These are phyloP conservation scores for Solanum sejunctum DNA, from an alignment of 257 asterid species.

Conservation along the genomic window DNA sequence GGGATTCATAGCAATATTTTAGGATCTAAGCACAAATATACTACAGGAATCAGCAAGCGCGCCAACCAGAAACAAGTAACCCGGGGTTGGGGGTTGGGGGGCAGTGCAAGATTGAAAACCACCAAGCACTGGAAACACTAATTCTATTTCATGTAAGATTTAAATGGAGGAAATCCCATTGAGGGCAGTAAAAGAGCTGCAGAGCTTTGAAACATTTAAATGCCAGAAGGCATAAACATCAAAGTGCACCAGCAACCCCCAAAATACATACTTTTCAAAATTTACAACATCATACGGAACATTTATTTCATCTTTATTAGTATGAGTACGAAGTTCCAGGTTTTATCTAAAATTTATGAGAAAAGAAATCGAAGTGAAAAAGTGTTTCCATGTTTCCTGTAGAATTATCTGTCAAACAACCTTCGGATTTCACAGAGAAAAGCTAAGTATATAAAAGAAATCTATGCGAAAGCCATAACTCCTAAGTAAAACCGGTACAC, in stretches of 20 bases:
- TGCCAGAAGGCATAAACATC: background rate
- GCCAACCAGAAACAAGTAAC: background rate
- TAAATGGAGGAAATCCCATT: background rate
- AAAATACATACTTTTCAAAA: background rate
- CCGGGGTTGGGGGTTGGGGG: no score
- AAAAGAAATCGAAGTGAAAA: background rate
- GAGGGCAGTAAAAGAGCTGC: background rate
- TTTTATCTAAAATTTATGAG: background rate
- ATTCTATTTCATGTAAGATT: background rate
- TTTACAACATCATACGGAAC: background rate
- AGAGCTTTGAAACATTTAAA: background rate
- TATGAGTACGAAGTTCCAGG: background rate
- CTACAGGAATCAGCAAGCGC: background rate
- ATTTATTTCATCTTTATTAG: background rate
- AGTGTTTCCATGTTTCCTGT: background rate
- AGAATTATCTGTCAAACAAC: background rate
- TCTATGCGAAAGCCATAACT: background rate
- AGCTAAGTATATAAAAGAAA: background rate
- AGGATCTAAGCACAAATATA: background rate
- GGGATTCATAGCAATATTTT: background rate
- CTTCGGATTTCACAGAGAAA: background rate
- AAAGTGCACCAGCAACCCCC: background rate
- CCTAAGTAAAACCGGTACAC: background rate
- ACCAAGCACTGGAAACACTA: background rate
- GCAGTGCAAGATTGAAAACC: background rate